Evolutionary conservation across 108 stramenopile genomes (phyloP).

Genomic region (Licmophora abbreviata): DNA sequence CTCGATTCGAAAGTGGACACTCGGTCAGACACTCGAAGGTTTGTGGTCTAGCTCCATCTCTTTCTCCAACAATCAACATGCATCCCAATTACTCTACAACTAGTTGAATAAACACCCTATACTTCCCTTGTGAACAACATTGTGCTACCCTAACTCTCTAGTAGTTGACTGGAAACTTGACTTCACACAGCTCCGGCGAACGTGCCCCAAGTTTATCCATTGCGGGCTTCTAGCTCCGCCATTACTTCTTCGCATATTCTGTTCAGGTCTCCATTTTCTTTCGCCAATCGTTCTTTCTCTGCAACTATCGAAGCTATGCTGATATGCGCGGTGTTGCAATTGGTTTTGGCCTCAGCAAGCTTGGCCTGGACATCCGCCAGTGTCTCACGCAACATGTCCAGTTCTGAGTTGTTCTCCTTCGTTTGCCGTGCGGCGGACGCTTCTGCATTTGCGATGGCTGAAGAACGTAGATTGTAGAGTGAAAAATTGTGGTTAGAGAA

Average conservation of each 20-base stretch:
- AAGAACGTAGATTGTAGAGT: not conserved
- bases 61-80: too few relatives aligned
- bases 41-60: too few relatives aligned
- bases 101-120: too few relatives aligned
- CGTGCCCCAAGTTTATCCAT: too few relatives aligned
- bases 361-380: not conserved
- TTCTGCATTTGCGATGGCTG: slow-evolving; percentile 1
- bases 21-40: too few relatives aligned
- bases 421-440: not conserved
- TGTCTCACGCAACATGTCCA: not conserved
- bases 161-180: too few relatives aligned
- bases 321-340: slow-evolving; percentile 1
- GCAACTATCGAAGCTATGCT: not conserved
- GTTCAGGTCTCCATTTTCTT: slow-evolving; percentile 35
- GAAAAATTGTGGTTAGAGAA: not conserved
- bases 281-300: slow-evolving; percentile 14
- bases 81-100: too few relatives aligned
- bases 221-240: slow-evolving; percentile 23
- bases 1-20: too few relatives aligned
- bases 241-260: slow-evolving; percentile 54
- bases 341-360: slow-evolving; percentile 1
- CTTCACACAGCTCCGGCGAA: too few relatives aligned
- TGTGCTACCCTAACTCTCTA: too few relatives aligned
- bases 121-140: too few relatives aligned
- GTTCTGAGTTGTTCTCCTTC: slow-evolving; percentile 1